These are phyloP conservation scores for Malassezia sympodialis DNA, from an alignment of 1,284 basidiomycete species.

Conservation along the genomic window DNA sequence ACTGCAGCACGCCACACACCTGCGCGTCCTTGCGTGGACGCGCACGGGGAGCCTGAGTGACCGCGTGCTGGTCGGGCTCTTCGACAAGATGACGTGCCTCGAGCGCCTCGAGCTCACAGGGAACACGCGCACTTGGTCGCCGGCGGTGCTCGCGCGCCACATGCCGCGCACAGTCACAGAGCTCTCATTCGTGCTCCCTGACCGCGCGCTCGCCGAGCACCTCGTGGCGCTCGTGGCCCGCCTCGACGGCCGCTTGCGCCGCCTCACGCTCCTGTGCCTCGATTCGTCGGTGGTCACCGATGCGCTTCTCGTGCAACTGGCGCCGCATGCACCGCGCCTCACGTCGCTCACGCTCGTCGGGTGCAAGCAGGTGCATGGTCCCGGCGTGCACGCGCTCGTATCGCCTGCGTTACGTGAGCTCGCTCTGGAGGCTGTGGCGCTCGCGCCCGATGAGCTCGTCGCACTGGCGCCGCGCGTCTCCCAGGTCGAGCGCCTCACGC, in stretches of 20 bases:
- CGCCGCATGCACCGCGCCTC: constrained; percentile 18
- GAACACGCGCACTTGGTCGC: constrained; percentile 29
- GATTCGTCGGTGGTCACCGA: constrained; percentile 33
- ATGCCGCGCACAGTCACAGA: constrained; percentile 16
- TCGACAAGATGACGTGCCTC: constrained; percentile 18
- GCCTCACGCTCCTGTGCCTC: constrained; percentile 24
- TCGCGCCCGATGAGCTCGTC: constrained; percentile 1
- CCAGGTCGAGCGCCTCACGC: background rate
- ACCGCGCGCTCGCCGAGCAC: constrained; percentile 4
- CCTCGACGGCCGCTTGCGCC: constrained; percentile 8
- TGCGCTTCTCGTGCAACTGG: constrained; percentile 20
- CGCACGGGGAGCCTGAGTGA: constrained; percentile 40
- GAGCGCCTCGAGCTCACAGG: constrained; percentile 34
- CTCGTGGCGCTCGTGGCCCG: constrained; percentile 1
- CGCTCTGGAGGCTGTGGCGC: constrained; percentile 30
- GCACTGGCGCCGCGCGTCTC: background rate
- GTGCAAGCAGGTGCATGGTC: constrained; percentile 30
- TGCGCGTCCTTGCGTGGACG: constrained; percentile 38
- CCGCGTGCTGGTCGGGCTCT: constrained; percentile 24
- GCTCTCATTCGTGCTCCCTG: constrained; percentile 20
- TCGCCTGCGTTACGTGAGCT: constrained; percentile 22
- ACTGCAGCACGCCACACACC: constrained; percentile 20
- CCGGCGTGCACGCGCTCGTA: constrained; percentile 27
- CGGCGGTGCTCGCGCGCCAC: constrained; percentile 20
- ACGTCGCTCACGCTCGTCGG: constrained; percentile 31